phyloP scores from a whole-genome alignment of 352 stramenopile genomes.

The Paralagenidium karlingii region DNA sequence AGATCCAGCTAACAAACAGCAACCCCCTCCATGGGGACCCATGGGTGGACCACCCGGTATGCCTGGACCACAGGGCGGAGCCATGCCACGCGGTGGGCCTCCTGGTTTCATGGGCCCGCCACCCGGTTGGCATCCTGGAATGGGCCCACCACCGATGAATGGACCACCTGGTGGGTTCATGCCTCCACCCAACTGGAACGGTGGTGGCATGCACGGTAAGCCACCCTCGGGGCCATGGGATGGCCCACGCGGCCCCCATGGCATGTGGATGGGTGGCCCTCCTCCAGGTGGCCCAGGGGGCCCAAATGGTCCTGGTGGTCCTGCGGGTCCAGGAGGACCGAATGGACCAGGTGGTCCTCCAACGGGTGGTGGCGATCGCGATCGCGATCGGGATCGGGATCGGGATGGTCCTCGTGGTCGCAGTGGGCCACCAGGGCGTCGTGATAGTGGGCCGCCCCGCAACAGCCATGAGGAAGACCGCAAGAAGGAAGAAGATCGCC shows the following conservation, averaged over 20 bases:
- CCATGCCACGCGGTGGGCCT: conserved; percentile 6
- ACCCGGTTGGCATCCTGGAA: conserved; percentile 51
- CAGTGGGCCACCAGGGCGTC: conserved; percentile 13
- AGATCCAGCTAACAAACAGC: conserved; percentile 9
- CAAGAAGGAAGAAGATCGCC: conserved; percentile 28
- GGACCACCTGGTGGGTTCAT: conserved; percentile 11
- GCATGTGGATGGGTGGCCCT: conserved; percentile 19
- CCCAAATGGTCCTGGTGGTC: conserved; percentile 8
- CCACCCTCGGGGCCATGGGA: no score
- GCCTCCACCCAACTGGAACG: conserved; percentile 26
- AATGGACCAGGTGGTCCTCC: neutral
- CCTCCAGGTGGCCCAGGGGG: conserved; percentile 15
- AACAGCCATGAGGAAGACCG: conserved; percentile 4
- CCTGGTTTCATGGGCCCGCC: conserved; percentile 49
- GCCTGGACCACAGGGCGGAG: conserved; percentile 4
- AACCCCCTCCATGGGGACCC: neutral
- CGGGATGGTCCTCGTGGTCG: no score
- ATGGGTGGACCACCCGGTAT: conserved; percentile 7
- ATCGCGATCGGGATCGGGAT: neutral
- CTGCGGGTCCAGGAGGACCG: conserved; percentile 8
- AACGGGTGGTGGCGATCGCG: neutral
- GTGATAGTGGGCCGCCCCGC: conserved; percentile 10
- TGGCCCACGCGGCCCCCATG: conserved; percentile 25
- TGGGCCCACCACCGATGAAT: conserved; percentile 28
- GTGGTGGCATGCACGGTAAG: no score